Conservation (phyloP, 1,284 basidiomycete genomes). For the Sporisorium graminicola region DNA sequence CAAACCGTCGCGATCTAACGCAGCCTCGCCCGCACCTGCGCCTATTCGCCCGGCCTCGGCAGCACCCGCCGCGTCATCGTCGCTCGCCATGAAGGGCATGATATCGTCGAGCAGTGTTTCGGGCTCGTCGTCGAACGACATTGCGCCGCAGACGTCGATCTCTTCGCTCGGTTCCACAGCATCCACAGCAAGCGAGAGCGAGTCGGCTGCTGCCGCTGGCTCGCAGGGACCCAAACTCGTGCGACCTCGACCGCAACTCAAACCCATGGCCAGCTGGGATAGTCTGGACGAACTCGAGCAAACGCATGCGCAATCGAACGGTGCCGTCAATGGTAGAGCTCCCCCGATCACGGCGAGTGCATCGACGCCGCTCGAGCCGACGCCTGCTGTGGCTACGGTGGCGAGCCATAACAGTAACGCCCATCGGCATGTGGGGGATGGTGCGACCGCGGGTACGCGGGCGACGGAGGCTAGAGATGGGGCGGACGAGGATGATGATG, state of each 20-base stretch:
- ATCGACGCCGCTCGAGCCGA: constrained; percentile 27
- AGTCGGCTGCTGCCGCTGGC: not conserved
- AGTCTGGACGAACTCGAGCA: constrained; percentile 46
- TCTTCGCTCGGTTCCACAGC: constrained; percentile 34
- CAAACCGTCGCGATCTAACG: constrained; percentile 16
- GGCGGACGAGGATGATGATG: constrained; percentile 39
- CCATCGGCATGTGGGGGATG: constrained; percentile 27
- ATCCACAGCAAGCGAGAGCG: constrained; percentile 13
- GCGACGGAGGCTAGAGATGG: not conserved
- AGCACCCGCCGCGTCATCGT: constrained; percentile 18
- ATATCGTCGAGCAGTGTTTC: constrained; percentile 23
- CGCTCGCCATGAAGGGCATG: constrained; percentile 28
- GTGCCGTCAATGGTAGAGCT: not conserved
- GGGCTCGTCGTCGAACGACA: constrained; percentile 28
- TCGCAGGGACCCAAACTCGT: constrained; percentile 32
- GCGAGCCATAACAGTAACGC: constrained; percentile 32
- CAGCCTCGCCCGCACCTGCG: constrained; percentile 32
- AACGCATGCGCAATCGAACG: constrained; percentile 10
- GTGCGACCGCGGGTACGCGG: not conserved
- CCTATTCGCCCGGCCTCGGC: constrained; percentile 40
- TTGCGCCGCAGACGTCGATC: constrained; percentile 34
- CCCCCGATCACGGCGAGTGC: constrained; percentile 10
- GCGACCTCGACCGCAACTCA: constrained; percentile 33
- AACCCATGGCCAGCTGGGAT: constrained; percentile 42
- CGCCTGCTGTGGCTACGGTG: constrained; percentile 22